Evolutionary conservation across 352 stramenopile species (phyloP), one percentile per base, ranked within the genome.

Genomic region (Thraustotheca clavata): DNA sequence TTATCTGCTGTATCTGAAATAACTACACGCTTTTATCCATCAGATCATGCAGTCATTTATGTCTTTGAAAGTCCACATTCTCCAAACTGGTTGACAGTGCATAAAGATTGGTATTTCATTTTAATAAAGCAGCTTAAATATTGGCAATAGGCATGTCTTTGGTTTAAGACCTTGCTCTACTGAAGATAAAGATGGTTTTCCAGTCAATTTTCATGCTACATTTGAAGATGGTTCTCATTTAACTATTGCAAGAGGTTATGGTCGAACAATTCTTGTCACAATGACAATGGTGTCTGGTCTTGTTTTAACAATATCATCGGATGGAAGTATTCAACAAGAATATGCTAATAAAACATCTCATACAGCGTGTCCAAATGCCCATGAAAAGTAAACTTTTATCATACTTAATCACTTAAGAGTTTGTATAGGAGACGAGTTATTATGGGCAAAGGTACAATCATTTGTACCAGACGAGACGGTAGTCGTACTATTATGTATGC

Each of bases 1-100:
- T 70, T 91, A 4, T 55, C 61, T 12, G 55, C 69, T 14, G 60
- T 91, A 1, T 60, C 71, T 3, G 76, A 80, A 38, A 75, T 83
- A 47, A 78, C 62, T 22, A 80, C 69, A 32, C 69, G 75, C 36
- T 71, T 86, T 38, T 90, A 79, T 50, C 81, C 83, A 33, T 77
- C 78, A 3, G 81, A 92, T 48, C 83, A 90, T 41, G 87, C 76
- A 31, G 62, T 90, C 29, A 67, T 90, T 4, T 69, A 71, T 11
- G 34, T 90, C 18, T 74, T 72, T 32, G 74, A 86, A 33, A 83
- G 71, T 0, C 69, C 75, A 2, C 67, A 69, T 2, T 70, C 71
- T 4, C 52, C 71, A 18, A 47, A 67, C 32, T 89, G 83, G 83
- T 73, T 91, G 41, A 88, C 67, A 26, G 75, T 91, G n/a, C 80